Evolutionary conservation across 768 basidiomycete species (phyloP), one percentile per base, ranked within the genome.

Genomic region (Phlegmacium glaucopus): DNA sequence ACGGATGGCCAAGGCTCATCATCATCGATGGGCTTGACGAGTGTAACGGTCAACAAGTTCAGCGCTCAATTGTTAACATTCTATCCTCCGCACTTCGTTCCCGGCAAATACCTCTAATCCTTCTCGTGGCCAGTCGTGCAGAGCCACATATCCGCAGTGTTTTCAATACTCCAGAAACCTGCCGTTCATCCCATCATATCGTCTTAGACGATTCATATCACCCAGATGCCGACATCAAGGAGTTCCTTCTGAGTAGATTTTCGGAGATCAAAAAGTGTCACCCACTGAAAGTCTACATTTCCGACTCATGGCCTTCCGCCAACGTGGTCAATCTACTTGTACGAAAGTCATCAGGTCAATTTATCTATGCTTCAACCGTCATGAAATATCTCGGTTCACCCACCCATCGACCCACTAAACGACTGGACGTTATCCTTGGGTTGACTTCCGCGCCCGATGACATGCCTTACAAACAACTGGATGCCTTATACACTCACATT

Each of bases 11-110:
- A 15, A 41, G 16, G 44, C 48, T 52, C 7, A 13, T 62, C 11
- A 45, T 65, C 18, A 49, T 62, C 22, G 64, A 66, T 46, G 63
- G 57, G 5, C 48, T 68, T 9, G 64, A 67, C 40, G 63, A 67
- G 50, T 66, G 61, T 42, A 13, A 48, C 9, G 49, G 51, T 4
- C 15, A 43, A 16, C 39, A 46, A 5, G 22, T 44, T 9, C 57
- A 58, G 28, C n/a, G 28, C 9, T 38, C 50, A 5, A 43, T 62
- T 11, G 4, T 64, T 4, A 17, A 32, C 8, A 22, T 52, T 9
- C 41, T 64, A 2, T 34, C 42, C 11, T 13, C 30, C 2, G 40
- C 39, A 12, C 29, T 29, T 15, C 17, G 17, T 12, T 26, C 32
- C 9, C 34, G 42, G 10, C 39, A 45, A 9, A 12, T 62, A 26